Evolutionary conservation across 257 asterid species (phyloP), one percentile per base, ranked within the genome.

Genomic region (Vinca minor): DNA sequence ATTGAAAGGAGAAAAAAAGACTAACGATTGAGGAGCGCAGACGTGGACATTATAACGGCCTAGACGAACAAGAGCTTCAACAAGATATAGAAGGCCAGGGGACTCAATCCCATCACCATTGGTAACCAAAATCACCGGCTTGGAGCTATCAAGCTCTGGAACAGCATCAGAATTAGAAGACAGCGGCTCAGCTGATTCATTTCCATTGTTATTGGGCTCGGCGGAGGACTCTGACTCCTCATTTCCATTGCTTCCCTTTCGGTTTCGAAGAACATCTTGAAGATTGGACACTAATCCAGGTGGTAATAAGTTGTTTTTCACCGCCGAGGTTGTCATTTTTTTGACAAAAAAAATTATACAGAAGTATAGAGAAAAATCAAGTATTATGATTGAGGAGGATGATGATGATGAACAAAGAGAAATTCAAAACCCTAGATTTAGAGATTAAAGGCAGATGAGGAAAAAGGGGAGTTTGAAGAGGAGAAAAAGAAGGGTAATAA

Each of bases 41-140:
- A 77, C 71, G 45, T 72, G 57, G 52, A 70, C 73, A 59, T 67
- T 69, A 52, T 70, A 76, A n/a, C 68, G 79, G 68, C 82, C 76
- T 29, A 42, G 65, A 8, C 60, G 47, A 66, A 79, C 81, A 46
- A 76, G 77, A 67, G 74, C 81, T 59, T 70, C 60, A 46, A 80
- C 77, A 71, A 78, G 69, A 68, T 21, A 66, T 2, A 67, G 71
- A 0, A 93, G 83, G 11, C 98, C 98, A 42, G 92, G 94, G 10
- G 99, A 89, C 71, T 87, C 88, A 73, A 93, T 65, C 71, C 99
- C 97, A 66, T 93, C 99, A 54, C 90, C 82, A 20, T 82, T 89
- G 8, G 97, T 93, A 15, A 89, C 85, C 80, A 89, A 73, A 62
- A 93, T 66, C 0, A 89, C 66, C 34, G 99, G 96, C 69, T 78